Evolutionary conservation across 495 filamentous ascomycete species (phyloP).

Genomic region (Penicillium ucsense): DNA sequence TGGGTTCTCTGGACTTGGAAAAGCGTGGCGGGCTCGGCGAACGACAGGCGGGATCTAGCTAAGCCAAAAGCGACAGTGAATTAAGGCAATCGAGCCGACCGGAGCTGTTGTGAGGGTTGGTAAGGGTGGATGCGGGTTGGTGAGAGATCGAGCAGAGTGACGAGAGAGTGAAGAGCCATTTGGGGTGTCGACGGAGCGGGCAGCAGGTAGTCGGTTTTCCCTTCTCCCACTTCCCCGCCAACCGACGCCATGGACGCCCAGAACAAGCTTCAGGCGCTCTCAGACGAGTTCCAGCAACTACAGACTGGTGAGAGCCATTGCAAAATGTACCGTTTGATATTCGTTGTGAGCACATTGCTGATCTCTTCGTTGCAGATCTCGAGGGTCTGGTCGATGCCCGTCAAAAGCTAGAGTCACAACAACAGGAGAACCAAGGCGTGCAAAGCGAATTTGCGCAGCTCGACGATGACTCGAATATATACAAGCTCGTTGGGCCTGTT

Average conservation of each 20-base stretch:
- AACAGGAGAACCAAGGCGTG: slow-evolving; percentile 83
- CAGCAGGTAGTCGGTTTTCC: slow-evolving; percentile 17
- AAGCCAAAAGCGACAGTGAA: not conserved
- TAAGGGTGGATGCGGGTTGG: slow-evolving; percentile 5
- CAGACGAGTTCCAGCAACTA: slow-evolving; percentile 78
- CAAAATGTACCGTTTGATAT: too few relatives aligned
- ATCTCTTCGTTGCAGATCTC: slow-evolving; percentile 49
- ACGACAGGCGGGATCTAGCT: not conserved
- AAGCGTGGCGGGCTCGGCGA: too few relatives aligned
- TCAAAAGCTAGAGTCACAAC: slow-evolving; percentile 88
- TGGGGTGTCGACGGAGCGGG: slow-evolving; percentile 18
- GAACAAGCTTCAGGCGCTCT: slow-evolving; percentile 66
- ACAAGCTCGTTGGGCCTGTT: slow-evolving; percentile 88
- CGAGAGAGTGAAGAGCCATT: slow-evolving; percentile 9
- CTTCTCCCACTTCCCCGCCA: slow-evolving; percentile 15
- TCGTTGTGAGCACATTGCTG: not conserved
- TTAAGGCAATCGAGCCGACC: too few relatives aligned
- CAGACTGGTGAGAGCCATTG: slow-evolving; percentile 54
- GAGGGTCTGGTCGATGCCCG: slow-evolving; percentile 65
- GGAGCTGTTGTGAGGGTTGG: not conserved
- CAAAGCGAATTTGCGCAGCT: slow-evolving; percentile 83
- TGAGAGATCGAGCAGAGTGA: slow-evolving; percentile 10
- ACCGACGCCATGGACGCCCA: slow-evolving; percentile 43
- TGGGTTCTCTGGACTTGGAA: slow-evolving; percentile 2
- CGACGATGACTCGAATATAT: slow-evolving; percentile 75